Evolutionary conservation across 345 rosid genomes (phyloP).

Genomic region (Rhodamnia argentea): DNA sequence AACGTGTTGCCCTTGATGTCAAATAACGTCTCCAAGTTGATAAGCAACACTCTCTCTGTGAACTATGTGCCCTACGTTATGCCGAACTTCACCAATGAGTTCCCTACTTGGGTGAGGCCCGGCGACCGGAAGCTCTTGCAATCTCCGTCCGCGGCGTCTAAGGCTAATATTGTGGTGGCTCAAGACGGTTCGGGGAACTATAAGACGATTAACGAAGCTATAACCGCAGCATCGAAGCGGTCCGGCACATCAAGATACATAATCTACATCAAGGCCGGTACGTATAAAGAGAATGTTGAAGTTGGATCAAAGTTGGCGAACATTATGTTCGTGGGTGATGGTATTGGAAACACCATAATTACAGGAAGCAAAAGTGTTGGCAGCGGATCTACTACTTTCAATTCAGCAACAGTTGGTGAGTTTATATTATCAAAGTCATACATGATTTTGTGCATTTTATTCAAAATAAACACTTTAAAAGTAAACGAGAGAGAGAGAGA

Average conservation of each 20-base stretch:
- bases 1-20: constrained; percentile 48
- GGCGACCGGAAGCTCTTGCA: constrained; percentile 73
- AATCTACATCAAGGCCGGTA: constrained; percentile 66
- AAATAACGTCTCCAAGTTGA: constrained; percentile 58
- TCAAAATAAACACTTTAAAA: neutral
- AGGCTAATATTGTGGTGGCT: constrained; percentile 62
- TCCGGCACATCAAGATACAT: constrained; percentile 53
- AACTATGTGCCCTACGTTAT: constrained; percentile 34
- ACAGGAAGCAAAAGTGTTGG: constrained; percentile 87
- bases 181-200: constrained; percentile 75
- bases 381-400: constrained; percentile 81
- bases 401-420: constrained; percentile 90
- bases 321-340: constrained; percentile 84
- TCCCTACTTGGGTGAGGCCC: constrained; percentile 66
- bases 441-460: neutral
- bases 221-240: constrained; percentile 39
- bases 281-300: constrained; percentile 54
- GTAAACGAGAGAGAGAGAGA: neutral
- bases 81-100: constrained; percentile 34
- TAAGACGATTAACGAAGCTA: constrained; percentile 56
- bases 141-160: constrained; percentile 19
- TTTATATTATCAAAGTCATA: neutral
- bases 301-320: constrained; percentile 33
- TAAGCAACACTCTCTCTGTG: constrained; percentile 56
- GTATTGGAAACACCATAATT: constrained; percentile 58